A percentile compares a stretch with the other conserved stretches of the same genome.
phyloP scores from a whole-genome alignment of 306 rosid genomes.

The Arachis stenosperma region DNA sequence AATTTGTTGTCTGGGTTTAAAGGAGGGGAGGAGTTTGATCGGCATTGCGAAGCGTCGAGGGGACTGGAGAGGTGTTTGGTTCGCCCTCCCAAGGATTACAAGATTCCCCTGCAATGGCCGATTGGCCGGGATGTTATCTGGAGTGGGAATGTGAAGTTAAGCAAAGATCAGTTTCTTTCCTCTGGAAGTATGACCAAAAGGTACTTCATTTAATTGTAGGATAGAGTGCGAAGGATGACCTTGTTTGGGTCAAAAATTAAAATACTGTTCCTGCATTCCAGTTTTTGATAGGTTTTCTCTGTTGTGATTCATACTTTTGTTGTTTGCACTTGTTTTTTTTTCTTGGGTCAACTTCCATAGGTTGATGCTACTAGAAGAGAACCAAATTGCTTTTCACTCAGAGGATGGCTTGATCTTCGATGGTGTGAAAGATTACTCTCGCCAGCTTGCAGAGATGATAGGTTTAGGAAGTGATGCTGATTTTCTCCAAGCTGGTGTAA shows the following conservation, averaged over 20 bases:
- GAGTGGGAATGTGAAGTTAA: constrained; percentile 95
- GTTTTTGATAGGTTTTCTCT: constrained; percentile 11
- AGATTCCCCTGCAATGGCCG: constrained; percentile 91
- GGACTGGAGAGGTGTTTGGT: constrained; percentile 68
- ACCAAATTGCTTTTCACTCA: constrained; percentile 95
- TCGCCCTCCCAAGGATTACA: constrained; percentile 99
- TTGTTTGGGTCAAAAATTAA: constrained; percentile 1
- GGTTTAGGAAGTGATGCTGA: constrained; percentile 84
- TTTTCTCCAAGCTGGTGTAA: constrained; percentile 89
- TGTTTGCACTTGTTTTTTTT: background rate
- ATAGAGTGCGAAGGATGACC: constrained; percentile 22
- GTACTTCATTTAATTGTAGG: constrained; percentile 42
- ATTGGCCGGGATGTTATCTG: constrained; percentile 93
- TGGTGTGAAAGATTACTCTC: constrained; percentile 91
- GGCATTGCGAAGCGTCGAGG: constrained; percentile 72
- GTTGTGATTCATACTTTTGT: background rate
- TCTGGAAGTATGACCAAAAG: constrained; percentile 99
- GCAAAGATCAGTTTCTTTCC: constrained; percentile 95
- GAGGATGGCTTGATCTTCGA: constrained; percentile 87
- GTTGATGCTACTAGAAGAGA: constrained; percentile 97
- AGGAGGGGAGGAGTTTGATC: constrained; percentile 89
- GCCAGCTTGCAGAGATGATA: constrained; percentile 94
- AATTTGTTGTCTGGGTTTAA: constrained; percentile 68
- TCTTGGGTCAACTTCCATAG: constrained; percentile 41
- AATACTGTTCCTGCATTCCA: constrained; percentile 6